These are phyloP conservation scores for Auxenochlorella protothecoides DNA, from an alignment of 139 green algal species.

Conservation along the genomic window DNA sequence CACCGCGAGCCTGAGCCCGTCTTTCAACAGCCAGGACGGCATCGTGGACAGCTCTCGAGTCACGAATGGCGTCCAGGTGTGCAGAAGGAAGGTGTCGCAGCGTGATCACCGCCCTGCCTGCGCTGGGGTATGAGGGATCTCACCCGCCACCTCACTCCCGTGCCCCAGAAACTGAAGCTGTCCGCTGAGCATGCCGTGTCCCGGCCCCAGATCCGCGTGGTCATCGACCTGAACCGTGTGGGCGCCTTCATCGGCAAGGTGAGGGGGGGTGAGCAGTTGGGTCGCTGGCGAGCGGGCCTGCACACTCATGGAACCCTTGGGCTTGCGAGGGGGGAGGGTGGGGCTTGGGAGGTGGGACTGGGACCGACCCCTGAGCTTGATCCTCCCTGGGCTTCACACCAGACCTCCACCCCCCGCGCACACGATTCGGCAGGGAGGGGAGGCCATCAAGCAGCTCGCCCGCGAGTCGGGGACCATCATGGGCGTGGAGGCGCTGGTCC, in stretches of 20 bases:
- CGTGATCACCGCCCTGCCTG: background rate
- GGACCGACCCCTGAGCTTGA: background rate
- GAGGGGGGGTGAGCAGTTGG: background rate
- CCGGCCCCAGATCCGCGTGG: background rate
- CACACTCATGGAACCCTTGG: too few species aligned
- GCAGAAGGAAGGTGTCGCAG: background rate
- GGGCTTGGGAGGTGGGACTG: too few species aligned
- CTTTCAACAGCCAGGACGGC: too few species aligned
- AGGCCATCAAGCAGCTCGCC: constrained; percentile 16
- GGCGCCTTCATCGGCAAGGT: constrained; percentile 26
- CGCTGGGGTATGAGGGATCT: background rate
- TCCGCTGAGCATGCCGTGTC: constrained; percentile 16
- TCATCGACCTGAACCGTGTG: constrained; percentile 1
- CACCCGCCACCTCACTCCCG: too few species aligned
- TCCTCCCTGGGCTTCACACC: background rate
- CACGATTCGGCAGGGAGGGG: constrained; percentile 13
- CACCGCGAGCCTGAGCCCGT: too few species aligned
- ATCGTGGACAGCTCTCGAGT: too few species aligned
- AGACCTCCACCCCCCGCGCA: too few species aligned
- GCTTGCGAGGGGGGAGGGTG: too few species aligned
- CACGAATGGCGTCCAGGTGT: too few species aligned
- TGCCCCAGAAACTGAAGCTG: background rate
- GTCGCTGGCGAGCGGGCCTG: background rate
- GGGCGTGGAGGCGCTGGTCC: constrained; percentile 16
- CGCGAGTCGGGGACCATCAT: constrained; percentile 8